These are phyloP conservation scores for Chrysanthemum seticuspe DNA, from an alignment of 129 eudicot genomes.

Conservation along the genomic window DNA sequence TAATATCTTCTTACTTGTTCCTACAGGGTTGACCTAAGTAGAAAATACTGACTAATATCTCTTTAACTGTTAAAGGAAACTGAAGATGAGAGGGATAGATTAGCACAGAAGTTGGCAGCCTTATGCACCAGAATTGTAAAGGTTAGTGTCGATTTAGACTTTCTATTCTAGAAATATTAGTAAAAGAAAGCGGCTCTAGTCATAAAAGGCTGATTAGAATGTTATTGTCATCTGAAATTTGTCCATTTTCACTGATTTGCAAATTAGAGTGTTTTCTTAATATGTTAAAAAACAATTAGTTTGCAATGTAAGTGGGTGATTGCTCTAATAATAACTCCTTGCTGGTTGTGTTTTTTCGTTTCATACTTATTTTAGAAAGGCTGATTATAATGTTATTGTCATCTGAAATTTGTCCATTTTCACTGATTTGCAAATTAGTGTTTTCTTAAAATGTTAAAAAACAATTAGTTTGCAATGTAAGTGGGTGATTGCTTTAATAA, in stretches of 20 bases:
- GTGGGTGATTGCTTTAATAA: not conserved
- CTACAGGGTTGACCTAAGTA: not conserved
- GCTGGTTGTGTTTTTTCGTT: not conserved
- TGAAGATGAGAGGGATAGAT: conserved; percentile 71
- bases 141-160: conserved; percentile 38
- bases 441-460: not conserved
- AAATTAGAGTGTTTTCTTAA: not conserved
- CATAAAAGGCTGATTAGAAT: too few species aligned
- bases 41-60: conserved; percentile 5
- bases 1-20: not conserved
- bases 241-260: not conserved
- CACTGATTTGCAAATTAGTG: not conserved
- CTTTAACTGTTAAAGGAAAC: conserved; percentile 47
- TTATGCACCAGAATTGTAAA: conserved; percentile 76
- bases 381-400: too few species aligned
- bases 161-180: not conserved
- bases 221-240: too few species aligned
- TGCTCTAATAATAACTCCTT: not conserved
- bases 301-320: not conserved
- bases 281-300: not conserved
- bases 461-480: not conserved
- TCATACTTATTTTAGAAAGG: not conserved
- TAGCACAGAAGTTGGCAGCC: conserved; percentile 74
- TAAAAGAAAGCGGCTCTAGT: too few species aligned
- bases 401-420: not conserved